These are phyloP conservation scores for Albophoma yamanashiensis DNA, from an alignment of 2,329 filamentous ascomycete species.

Conservation along the genomic window DNA sequence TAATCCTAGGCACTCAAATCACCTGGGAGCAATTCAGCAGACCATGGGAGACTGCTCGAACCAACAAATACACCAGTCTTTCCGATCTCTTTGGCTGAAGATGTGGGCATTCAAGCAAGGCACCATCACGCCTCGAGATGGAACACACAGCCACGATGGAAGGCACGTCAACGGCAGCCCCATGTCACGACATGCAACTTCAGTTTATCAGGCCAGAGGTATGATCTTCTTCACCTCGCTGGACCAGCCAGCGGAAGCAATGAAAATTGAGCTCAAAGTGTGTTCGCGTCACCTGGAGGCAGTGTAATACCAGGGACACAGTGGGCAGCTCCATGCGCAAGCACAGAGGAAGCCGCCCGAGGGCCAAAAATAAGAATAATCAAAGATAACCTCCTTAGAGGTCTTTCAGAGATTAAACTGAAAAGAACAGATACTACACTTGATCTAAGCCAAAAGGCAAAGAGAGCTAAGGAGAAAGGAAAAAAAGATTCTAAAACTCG, in stretches of 20 bases:
- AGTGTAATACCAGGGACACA: constrained; percentile 36
- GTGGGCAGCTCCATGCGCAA: constrained; percentile 28
- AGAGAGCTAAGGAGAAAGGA: constrained; percentile 31
- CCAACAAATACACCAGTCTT: too few species aligned
- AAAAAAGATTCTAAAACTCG: constrained; percentile 7
- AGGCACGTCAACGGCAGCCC: too few species aligned
- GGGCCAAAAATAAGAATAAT: constrained; percentile 62
- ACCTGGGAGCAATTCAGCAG: too few species aligned
- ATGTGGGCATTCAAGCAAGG: too few species aligned
- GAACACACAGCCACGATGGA: too few species aligned
- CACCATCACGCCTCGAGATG: too few species aligned
- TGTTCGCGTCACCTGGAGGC: constrained; percentile 32
- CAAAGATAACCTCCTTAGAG: constrained; percentile 60
- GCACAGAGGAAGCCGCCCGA: constrained; percentile 26
- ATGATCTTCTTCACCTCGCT: constrained; percentile 35
- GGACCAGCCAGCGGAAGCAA: constrained; percentile 24
- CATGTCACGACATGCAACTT: too few species aligned
- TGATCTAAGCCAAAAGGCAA: constrained; percentile 70
- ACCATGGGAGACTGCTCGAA: too few species aligned
- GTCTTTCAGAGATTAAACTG: constrained; percentile 93
- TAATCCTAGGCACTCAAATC: too few species aligned
- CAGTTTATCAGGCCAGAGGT: too few species aligned
- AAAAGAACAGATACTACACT: constrained; percentile 96
- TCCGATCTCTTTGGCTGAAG: too few species aligned
- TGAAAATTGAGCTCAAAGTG: constrained; percentile 17